A percentile compares a stretch with the other conserved stretches of the same genome.
Evolutionary conservation across 2,329 filamentous ascomycete genomes (phyloP).

Genomic region (Phaeophleospora eucalypticola): DNA sequence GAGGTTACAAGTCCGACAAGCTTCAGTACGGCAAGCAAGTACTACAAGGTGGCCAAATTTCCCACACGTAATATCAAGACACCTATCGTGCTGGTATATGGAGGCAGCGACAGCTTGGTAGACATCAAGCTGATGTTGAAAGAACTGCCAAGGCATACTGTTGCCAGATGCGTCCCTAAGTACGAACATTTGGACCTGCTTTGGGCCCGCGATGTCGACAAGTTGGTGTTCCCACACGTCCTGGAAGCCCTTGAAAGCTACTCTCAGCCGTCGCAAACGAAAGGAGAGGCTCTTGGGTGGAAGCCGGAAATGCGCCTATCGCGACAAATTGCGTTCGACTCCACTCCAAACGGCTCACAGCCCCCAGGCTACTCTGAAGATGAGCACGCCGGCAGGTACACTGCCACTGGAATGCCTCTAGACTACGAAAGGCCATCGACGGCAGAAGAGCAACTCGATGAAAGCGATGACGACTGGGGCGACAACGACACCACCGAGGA

Average conservation of each 20-base stretch:
- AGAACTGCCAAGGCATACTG: constrained; percentile 78
- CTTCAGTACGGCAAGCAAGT: constrained; percentile 68
- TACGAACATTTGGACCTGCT: constrained; percentile 97
- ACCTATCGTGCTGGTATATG: constrained; percentile 88
- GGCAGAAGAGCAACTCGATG: constrained; percentile 26
- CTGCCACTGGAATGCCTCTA: constrained; percentile 12
- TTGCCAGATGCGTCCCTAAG: constrained; percentile 80
- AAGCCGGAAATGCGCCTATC: constrained; percentile 7
- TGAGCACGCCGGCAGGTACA: constrained; percentile 16
- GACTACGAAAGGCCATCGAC: constrained; percentile 20
- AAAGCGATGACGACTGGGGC: constrained; percentile 25
- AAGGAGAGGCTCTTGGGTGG: constrained; percentile 21
- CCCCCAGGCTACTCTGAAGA: constrained; percentile 30
- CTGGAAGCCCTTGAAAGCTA: constrained; percentile 80
- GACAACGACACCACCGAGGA: constrained; percentile 7
- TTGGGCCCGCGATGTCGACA: constrained; percentile 82
- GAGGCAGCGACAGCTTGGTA: constrained; percentile 87
- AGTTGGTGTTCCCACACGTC: constrained; percentile 83
- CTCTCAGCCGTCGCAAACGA: constrained; percentile 29
- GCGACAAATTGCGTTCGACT: constrained; percentile 24
- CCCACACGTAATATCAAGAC: constrained; percentile 97
- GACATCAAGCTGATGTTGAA: constrained; percentile 90
- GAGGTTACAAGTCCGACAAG: constrained; percentile 76
- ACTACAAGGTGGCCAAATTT: constrained; percentile 94
- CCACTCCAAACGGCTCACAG: constrained; percentile 18